phyloP scores from a whole-genome alignment of 768 basidiomycete genomes.

The Exidia glandulosa region DNA sequence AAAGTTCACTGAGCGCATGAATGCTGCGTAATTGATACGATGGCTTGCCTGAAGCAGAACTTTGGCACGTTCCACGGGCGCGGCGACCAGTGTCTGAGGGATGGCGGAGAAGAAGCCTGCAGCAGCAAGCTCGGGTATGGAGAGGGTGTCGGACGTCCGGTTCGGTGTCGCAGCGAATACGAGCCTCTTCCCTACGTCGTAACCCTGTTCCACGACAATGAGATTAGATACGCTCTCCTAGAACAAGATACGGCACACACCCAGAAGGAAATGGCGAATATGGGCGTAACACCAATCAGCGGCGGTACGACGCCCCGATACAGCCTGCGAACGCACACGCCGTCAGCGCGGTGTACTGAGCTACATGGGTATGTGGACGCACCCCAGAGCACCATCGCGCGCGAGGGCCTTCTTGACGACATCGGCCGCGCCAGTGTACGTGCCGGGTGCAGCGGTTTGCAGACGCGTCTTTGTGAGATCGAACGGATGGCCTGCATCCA shows the following conservation, averaged over 20 bases:
- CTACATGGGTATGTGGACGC: conserved; percentile 9
- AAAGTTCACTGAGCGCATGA: conserved; percentile 6
- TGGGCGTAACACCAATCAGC: conserved; percentile 89
- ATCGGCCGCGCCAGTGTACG: conserved; percentile 86
- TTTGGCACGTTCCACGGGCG: conserved; percentile 93
- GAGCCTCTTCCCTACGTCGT: conserved; percentile 84
- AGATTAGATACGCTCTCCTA: background rate
- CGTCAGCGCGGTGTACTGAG: background rate
- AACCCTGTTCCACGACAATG: conserved; percentile 49
- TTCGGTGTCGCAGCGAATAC: conserved; percentile 74
- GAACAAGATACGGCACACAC: conserved; percentile 31
- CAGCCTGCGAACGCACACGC: conserved; percentile 34
- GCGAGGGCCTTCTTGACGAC: conserved; percentile 86
- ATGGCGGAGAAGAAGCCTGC: conserved; percentile 94
- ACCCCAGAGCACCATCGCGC: conserved; percentile 88
- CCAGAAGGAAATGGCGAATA: conserved; percentile 98
- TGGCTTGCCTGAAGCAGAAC: conserved; percentile 74
- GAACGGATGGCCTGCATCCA: conserved; percentile 93
- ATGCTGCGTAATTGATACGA: background rate
- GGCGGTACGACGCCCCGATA: conserved; percentile 94
- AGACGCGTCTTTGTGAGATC: conserved; percentile 94
- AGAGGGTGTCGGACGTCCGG: conserved; percentile 49
- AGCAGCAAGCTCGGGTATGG: conserved; percentile 69
- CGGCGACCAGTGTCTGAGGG: conserved; percentile 86
- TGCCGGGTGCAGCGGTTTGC: conserved; percentile 82